Evolutionary conservation across 2,329 filamentous ascomycete species (phyloP), one percentile per base, ranked within the genome.

Genomic region (Verticillium isaacii): DNA sequence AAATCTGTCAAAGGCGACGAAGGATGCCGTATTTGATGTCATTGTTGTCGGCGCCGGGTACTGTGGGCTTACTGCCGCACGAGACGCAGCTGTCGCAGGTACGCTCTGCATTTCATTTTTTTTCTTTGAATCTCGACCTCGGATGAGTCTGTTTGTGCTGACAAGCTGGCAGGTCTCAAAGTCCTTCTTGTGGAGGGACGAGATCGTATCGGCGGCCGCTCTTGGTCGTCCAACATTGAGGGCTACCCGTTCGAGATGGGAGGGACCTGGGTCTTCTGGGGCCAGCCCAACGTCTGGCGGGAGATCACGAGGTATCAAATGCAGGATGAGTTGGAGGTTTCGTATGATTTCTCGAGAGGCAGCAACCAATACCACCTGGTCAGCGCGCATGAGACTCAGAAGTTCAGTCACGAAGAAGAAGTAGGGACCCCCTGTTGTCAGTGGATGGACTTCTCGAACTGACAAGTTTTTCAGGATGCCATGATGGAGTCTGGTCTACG

Each of bases 191-290:
- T 82, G 0, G 80, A 82, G 68, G 79, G 74, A 1, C 74, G 80
- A 17, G 78, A 83, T 64, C 71, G 80, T 0, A 78, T 82, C 57
- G 80, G 80, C 17, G 80, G 80, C 1, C 75, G 80, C 0, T 78
- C 79, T 2, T 82, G 77, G 76, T 77, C 76, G 0, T 74, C 77
- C 17, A 74, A 79, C 36, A 77, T 80, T 8, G 72, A 70, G 0
- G 78, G 77, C 0, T 77, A 80, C 15, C 73, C 74, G 0, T 80
- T 75, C 57, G 80, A 82, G 58, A 77, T 83, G 74, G 80, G 80
- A 0, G 81, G 81, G 0, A 81, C 79, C 0, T 83, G 79, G 79
- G 73, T 82, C 0, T 76, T 77, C 60, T 80, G 78, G 78, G 70
- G 71, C 2, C 77, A 80, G 57, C 69, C 78, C 0, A 75, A 78